phyloP scores from a whole-genome alignment of 345 rosid genomes.

The Boechera retrofracta region DNA sequence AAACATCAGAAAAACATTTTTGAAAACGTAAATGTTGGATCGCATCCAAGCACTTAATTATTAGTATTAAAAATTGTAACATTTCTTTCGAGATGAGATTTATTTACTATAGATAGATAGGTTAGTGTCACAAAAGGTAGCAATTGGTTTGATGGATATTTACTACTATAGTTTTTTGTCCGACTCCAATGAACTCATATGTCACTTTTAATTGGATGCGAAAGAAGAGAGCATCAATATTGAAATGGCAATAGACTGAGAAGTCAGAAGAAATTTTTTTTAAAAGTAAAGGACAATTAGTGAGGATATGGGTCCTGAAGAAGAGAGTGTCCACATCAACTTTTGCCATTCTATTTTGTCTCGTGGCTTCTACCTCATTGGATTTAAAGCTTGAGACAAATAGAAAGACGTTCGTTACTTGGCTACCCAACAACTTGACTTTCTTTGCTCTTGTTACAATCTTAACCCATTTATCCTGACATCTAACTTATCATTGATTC shows the following conservation, averaged over 20 bases:
- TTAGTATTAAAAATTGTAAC: neutral
- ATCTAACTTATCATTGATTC: slow-evolving; percentile 36
- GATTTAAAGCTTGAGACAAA: slow-evolving; percentile 43
- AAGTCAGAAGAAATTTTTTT: slow-evolving; percentile 30
- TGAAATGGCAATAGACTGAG: slow-evolving; percentile 44
- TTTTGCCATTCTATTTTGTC: slow-evolving; percentile 38
- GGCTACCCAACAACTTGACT: slow-evolving; percentile 44
- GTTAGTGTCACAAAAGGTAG: slow-evolving; percentile 8
- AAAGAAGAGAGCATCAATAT: slow-evolving; percentile 41
- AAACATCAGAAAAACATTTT: slow-evolving; percentile 26
- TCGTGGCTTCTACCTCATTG: slow-evolving; percentile 32
- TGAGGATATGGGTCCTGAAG: slow-evolving; percentile 43
- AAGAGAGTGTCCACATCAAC: slow-evolving; percentile 39
- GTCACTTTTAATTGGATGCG: slow-evolving; percentile 40
- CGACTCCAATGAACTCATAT: slow-evolving; percentile 3
- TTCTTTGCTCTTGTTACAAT: slow-evolving; percentile 47
- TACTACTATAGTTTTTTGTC: neutral
- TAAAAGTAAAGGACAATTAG: slow-evolving; percentile 28
- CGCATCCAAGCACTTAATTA: slow-evolving; percentile 10
- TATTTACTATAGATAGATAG: neutral
- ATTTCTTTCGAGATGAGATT: neutral
- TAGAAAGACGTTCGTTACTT: slow-evolving; percentile 38
- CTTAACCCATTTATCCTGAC: slow-evolving; percentile 34
- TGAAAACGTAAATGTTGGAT: slow-evolving; percentile 37
- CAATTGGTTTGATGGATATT: slow-evolving; percentile 2